Conservation (phyloP, 257 asterid genomes). For the Linderniella brevidens region DNA sequence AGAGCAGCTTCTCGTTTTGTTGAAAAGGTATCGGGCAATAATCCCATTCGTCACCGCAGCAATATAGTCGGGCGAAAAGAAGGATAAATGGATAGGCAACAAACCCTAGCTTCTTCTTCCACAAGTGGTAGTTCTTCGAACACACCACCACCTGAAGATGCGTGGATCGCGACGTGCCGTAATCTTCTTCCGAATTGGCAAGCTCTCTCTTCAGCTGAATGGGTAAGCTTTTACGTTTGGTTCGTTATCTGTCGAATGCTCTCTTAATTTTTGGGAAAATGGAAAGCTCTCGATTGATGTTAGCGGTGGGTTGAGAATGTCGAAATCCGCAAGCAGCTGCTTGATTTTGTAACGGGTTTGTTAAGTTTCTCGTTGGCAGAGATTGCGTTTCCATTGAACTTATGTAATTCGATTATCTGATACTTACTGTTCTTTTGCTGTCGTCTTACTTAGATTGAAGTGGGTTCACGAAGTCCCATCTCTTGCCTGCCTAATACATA, state of each 20-base stretch:
- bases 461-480: too few species aligned
- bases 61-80: too few species aligned
- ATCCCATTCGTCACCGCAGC: not conserved
- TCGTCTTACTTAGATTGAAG: too few species aligned
- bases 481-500: too few species aligned
- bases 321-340: not conserved
- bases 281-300: not conserved
- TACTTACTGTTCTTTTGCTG: too few species aligned
- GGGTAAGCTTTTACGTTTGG: slow-evolving; percentile 19
- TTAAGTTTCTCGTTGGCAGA: too few species aligned
- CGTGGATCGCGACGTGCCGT: slow-evolving; percentile 44
- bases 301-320: too few species aligned
- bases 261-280: slow-evolving; percentile 3
- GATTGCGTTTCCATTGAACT: too few species aligned
- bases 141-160: slow-evolving; percentile 66
- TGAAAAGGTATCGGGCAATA: not conserved
- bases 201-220: slow-evolving; percentile 25
- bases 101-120: slow-evolving; percentile 68
- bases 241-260: not conserved
- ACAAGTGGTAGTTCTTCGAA: slow-evolving; percentile 12
- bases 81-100: slow-evolving; percentile 51
- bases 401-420: too few species aligned
- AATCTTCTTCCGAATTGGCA: slow-evolving; percentile 53
- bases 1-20: too few species aligned
- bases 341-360: too few species aligned